Conservation (phyloP, 2,329 filamentous ascomycete species). For the Beauveria sp. region DNA sequence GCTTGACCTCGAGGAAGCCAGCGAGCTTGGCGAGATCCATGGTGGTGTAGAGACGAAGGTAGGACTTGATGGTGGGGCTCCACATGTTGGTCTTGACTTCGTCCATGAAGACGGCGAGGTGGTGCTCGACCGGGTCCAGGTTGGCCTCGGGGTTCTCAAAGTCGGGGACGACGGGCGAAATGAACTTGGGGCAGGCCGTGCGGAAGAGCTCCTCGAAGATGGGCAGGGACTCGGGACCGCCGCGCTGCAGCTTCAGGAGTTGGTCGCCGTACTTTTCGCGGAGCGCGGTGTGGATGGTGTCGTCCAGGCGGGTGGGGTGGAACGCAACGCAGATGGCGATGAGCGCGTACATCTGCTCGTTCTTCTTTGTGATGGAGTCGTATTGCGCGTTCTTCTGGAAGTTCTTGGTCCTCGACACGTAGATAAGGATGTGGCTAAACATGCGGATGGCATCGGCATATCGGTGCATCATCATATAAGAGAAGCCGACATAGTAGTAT, state of each 20-base stretch:
- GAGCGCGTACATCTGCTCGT: slow-evolving; percentile 99
- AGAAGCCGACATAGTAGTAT: slow-evolving; percentile 99
- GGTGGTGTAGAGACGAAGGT: slow-evolving; percentile 97
- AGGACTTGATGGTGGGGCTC: slow-evolving; percentile 95
- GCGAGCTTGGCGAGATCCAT: slow-evolving; percentile 99
- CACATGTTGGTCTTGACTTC: slow-evolving; percentile 99
- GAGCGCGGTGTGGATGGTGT: slow-evolving; percentile 96
- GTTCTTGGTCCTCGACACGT: slow-evolving; percentile 98
- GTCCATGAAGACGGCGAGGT: slow-evolving; percentile 97
- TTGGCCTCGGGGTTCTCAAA: slow-evolving; percentile 96
- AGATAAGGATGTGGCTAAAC: slow-evolving; percentile 99
- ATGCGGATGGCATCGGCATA: slow-evolving; percentile 99
- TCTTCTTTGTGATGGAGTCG: slow-evolving; percentile 99
- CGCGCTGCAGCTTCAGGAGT: slow-evolving; percentile 91
- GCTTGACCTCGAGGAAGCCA: slow-evolving; percentile 91
- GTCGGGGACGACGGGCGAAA: slow-evolving; percentile 91
- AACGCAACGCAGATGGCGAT: slow-evolving; percentile 98
- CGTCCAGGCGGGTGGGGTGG: slow-evolving; percentile 92
- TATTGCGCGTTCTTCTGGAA: slow-evolving; percentile 99
- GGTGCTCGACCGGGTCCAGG: slow-evolving; percentile 94
- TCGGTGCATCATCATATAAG: slow-evolving; percentile 99
- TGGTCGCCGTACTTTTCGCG: slow-evolving; percentile 99
- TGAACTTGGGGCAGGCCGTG: slow-evolving; percentile 98
- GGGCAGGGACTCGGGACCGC: slow-evolving; percentile 88
- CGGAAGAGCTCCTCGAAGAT: slow-evolving; percentile 99